phyloP scores from a whole-genome alignment of 2,329 filamentous ascomycete species.

The Trichoderma atrobrunneum region DNA sequence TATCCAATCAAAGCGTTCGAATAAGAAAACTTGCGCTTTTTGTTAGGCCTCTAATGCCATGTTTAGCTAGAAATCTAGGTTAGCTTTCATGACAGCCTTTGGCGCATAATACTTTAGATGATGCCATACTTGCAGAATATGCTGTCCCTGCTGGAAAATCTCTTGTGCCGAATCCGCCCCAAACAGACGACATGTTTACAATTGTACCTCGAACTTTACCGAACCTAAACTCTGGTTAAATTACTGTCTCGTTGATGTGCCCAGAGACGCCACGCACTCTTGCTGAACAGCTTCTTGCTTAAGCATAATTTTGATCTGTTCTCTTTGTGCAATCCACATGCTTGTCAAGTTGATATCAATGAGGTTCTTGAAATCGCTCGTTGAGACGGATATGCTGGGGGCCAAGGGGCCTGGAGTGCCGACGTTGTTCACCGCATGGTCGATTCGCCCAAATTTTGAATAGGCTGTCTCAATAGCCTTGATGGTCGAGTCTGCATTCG shows the following conservation, averaged over 20 bases:
- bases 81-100: background rate
- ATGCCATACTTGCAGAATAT: background rate
- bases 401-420: background rate
- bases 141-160: background rate
- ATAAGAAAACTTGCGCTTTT: background rate
- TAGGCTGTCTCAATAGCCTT: background rate
- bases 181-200: background rate
- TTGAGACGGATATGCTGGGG: background rate
- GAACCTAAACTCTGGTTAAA: background rate
- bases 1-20: background rate
- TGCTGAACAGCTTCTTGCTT: background rate
- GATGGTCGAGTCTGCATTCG: background rate
- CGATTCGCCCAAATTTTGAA: background rate
- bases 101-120: too few relatives aligned
- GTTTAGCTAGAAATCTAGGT: background rate
- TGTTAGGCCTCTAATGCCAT: background rate
- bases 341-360: background rate
- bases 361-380: background rate
- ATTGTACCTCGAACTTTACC: background rate
- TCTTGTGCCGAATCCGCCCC: background rate
- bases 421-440: slow-evolving; percentile 1
- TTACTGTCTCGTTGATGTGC: background rate
- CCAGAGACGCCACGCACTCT: background rate
- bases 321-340: background rate
- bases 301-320: background rate